Percentiles rank a stretch among this genome's conserved stretches.
Evolutionary conservation across 2,329 filamentous ascomycete genomes (phyloP).

Genomic region (Exophiala sideris): DNA sequence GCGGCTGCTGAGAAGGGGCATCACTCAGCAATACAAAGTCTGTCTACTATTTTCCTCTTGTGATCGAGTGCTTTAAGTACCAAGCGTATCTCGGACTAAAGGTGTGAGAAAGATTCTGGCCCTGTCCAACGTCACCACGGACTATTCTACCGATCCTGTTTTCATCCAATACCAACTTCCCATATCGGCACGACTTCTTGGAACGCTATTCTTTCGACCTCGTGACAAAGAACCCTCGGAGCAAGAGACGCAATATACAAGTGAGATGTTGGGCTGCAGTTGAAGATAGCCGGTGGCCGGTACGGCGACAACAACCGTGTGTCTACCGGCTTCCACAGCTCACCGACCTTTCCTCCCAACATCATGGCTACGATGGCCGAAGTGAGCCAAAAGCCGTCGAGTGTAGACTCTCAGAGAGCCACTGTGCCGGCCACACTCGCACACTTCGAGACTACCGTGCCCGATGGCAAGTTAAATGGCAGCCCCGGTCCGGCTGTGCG

Average conservation of each 20-base stretch:
- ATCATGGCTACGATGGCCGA: constrained; percentile 15
- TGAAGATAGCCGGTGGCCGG: constrained; percentile 2
- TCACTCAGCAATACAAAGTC: no score
- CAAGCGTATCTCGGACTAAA: not conserved
- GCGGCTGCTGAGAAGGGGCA: no score
- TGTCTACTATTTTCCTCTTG: no score
- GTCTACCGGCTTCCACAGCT: constrained; percentile 1
- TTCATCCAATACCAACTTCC: constrained; percentile 9
- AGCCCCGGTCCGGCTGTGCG: constrained; percentile 17
- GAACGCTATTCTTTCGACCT: not conserved
- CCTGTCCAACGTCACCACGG: not conserved
- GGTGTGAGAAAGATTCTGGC: no score
- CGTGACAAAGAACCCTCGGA: not conserved
- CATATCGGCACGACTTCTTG: constrained; percentile 5
- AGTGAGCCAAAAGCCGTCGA: not conserved
- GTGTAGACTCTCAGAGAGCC: not conserved
- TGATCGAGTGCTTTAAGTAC: not conserved
- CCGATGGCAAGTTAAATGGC: constrained; percentile 10
- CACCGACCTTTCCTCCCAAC: not conserved
- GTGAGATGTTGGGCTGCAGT: constrained; percentile 2
- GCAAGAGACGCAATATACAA: constrained; percentile 9
- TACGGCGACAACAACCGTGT: not conserved
- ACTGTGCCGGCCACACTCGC: not conserved
- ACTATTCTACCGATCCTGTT: not conserved
- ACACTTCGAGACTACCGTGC: constrained; percentile 3